phyloP scores from a whole-genome alignment of 768 basidiomycete species.

The Tricholomella constricta region DNA sequence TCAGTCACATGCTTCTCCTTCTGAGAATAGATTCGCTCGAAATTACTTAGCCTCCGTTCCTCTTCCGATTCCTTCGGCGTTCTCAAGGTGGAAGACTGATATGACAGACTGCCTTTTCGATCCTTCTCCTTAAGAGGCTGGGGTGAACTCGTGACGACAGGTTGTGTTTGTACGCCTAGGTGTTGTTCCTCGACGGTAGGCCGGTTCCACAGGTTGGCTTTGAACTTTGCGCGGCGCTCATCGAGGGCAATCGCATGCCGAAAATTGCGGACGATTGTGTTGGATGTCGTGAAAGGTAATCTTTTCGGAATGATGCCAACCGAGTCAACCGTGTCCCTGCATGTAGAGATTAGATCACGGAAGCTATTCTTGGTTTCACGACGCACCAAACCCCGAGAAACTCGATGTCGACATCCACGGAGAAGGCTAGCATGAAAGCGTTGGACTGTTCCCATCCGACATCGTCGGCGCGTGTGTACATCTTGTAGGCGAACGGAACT shows the following conservation, averaged over 20 bases:
- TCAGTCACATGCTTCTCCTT: constrained; percentile 29
- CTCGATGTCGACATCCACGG: constrained; percentile 52
- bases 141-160: not conserved
- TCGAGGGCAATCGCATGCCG: constrained; percentile 70
- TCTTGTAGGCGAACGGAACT: constrained; percentile 64
- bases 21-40: constrained; percentile 36
- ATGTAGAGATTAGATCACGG: not conserved
- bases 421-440: constrained; percentile 59
- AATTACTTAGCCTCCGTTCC: constrained; percentile 27
- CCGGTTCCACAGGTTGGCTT: constrained; percentile 52
- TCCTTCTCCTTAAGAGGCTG: constrained; percentile 2
- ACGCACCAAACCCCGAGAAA: constrained; percentile 60
- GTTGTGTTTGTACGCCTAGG: constrained; percentile 23
- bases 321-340: constrained; percentile 69
- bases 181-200: constrained; percentile 30
- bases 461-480: constrained; percentile 56
- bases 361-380: not conserved
- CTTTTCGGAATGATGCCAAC: constrained; percentile 56
- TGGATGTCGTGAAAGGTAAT: constrained; percentile 60
- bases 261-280: constrained; percentile 57
- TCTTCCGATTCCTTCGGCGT: constrained; percentile 8
- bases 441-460: constrained; percentile 49
- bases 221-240: constrained; percentile 62
- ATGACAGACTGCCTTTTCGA: not conserved
- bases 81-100: not conserved